phyloP scores from a whole-genome alignment of 1,139 yeast genomes.

The Suzukiozyma palmioleophila region DNA sequence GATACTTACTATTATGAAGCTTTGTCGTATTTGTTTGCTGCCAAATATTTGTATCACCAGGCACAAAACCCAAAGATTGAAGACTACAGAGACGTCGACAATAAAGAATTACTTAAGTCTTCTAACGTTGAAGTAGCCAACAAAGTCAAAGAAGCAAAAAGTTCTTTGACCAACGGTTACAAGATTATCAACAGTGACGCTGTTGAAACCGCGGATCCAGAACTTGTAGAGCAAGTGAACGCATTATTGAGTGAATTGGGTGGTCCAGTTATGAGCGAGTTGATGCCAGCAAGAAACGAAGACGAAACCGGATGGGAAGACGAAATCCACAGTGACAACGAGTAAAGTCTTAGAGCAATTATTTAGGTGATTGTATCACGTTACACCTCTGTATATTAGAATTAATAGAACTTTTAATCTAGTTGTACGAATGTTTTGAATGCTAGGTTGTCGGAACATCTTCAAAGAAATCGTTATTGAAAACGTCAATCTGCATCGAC shows the following conservation, averaged over 20 bases:
- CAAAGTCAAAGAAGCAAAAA: conserved; percentile 42
- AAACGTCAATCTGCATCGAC: conserved; percentile 27
- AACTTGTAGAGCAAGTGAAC: conserved; percentile 49
- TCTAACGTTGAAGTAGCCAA: conserved; percentile 25
- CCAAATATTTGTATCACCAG: conserved; percentile 34
- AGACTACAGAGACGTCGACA: conserved; percentile 47
- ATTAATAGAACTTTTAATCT: not conserved
- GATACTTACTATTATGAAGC: conserved; percentile 84
- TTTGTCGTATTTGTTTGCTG: conserved; percentile 60
- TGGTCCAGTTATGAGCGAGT: conserved; percentile 49
- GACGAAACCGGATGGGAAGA: conserved; percentile 45
- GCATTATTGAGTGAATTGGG: conserved; percentile 52
- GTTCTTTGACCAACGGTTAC: conserved; percentile 54
- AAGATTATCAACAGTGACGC: conserved; percentile 44
- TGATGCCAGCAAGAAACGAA: conserved; percentile 37
- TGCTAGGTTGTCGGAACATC: conserved; percentile 14
- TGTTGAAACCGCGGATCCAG: conserved; percentile 49
- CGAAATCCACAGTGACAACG: conserved; percentile 32
- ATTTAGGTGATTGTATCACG: not conserved
- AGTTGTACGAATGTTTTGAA: not conserved
- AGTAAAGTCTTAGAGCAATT: conserved; percentile 3
- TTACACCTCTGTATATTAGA: not conserved
- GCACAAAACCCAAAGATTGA: conserved; percentile 20
- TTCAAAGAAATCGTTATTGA: conserved; percentile 26
- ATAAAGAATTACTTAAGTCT: conserved; percentile 27